Percentiles rank a stretch among this genome's conserved stretches.
phyloP scores from a whole-genome alignment of 2,329 filamentous ascomycete genomes.

The Ophiostoma sp. region DNA sequence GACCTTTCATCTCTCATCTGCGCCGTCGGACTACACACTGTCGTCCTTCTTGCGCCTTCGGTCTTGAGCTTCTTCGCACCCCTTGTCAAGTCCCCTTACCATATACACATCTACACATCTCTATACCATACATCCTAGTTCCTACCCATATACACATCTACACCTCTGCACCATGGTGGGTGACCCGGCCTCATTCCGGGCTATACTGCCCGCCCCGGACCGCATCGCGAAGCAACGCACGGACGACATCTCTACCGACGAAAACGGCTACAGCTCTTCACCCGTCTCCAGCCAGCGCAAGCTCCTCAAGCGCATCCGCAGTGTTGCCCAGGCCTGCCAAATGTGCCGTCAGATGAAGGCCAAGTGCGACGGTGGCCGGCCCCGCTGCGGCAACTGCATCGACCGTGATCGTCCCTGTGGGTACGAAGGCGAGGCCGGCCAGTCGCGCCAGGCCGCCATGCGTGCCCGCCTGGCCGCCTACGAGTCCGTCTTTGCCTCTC shows the following conservation, averaged over 20 bases:
- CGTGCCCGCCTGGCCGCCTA: slow-evolving; percentile 31
- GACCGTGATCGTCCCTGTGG: slow-evolving; percentile 30
- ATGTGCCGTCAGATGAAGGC: slow-evolving; percentile 31
- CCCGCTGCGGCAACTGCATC: slow-evolving; percentile 31
- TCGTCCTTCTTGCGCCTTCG: not conserved
- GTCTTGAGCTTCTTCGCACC: not conserved
- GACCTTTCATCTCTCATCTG: no score
- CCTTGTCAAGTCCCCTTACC: not conserved
- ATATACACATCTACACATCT: not conserved
- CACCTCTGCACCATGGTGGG: slow-evolving; percentile 6
- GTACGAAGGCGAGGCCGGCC: slow-evolving; percentile 33
- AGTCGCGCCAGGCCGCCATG: slow-evolving; percentile 32
- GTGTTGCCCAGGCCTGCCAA: slow-evolving; percentile 32
- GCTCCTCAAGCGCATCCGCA: slow-evolving; percentile 25
- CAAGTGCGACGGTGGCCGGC: slow-evolving; percentile 34
- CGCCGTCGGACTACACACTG: not conserved
- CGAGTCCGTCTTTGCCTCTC: slow-evolving; percentile 30
- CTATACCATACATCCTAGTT: not conserved
- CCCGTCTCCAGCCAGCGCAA: slow-evolving; percentile 13
- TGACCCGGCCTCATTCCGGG: slow-evolving; percentile 21
- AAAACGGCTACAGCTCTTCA: not conserved
- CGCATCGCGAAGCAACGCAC: not conserved
- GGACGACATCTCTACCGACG: slow-evolving; percentile 14
- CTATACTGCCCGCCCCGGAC: slow-evolving; percentile 23
- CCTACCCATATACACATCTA: not conserved